A percentile compares a stretch with the other conserved stretches of the same genome.
phyloP scores from a whole-genome alignment of 352 stramenopile species.

The Phytophthora meadii region DNA sequence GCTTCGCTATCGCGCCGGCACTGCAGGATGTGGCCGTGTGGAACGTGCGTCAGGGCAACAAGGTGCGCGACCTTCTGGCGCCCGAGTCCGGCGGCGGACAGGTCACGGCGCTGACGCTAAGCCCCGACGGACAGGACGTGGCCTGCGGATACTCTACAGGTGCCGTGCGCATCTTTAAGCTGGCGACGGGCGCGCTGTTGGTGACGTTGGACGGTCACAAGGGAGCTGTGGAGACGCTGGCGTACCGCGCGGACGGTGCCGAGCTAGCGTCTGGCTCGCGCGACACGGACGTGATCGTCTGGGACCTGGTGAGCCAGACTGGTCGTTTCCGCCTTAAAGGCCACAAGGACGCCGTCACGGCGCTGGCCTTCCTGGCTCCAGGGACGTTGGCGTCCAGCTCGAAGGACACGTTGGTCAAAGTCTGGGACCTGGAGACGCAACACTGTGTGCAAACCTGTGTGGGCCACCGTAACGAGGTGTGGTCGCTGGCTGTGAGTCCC shows the following conservation, averaged over 20 bases:
- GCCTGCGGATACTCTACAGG: slow-evolving; percentile 88
- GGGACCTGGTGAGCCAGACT: slow-evolving; percentile 92
- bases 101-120: slow-evolving; percentile 82
- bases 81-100: slow-evolving; percentile 55
- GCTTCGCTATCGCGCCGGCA: slow-evolving; percentile 87
- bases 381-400: slow-evolving; percentile 80
- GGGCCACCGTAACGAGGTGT: slow-evolving; percentile 93
- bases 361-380: slow-evolving; percentile 81
- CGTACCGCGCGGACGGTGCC: slow-evolving; percentile 79
- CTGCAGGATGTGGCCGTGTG: slow-evolving; percentile 93
- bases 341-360: slow-evolving; percentile 94
- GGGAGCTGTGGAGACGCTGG: slow-evolving; percentile 74
- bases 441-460: slow-evolving; percentile 95
- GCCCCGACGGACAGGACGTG: slow-evolving; percentile 78
- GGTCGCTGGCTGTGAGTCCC: slow-evolving; percentile 85
- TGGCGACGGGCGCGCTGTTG: slow-evolving; percentile 76
- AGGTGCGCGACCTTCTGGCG: slow-evolving; percentile 74
- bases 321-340: slow-evolving; percentile 92
- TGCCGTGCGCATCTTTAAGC: slow-evolving; percentile 78
- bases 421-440: slow-evolving; percentile 95
- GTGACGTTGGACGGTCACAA: slow-evolving; percentile 93
- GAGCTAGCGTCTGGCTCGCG: slow-evolving; percentile 86
- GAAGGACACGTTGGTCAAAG: slow-evolving; percentile 95
- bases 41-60: slow-evolving; percentile 91
- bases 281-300: slow-evolving; percentile 95